Evolutionary conservation across 495 filamentous ascomycete genomes (phyloP), one percentile per base, ranked within the genome.

Genomic region (Daldinia loculata): DNA sequence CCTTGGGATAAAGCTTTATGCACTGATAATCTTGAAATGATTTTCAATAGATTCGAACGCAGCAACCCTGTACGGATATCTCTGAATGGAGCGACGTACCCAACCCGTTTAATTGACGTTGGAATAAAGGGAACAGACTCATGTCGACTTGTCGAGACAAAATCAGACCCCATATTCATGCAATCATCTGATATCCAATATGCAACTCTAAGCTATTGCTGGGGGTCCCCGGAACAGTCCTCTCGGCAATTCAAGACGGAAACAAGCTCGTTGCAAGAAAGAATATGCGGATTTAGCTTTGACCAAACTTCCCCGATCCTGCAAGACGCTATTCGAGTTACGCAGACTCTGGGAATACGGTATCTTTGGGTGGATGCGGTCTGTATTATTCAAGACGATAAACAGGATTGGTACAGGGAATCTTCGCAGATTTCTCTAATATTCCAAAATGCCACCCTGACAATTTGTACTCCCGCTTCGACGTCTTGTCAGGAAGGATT

Each of bases 331-430:
- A 56, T 69, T 8, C 24, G 14, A 11, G 63, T 63, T 19, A 48
- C 53, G 5, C 61, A 53, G 27, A 32, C 59, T 1, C 15, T 72
- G 7, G 27, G 29, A 3, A 65, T 68, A 27, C 59, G 34, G 22
- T 72, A 68, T 41, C 65, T 72, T 32, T 72, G 70, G 70, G 41
- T 69, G 5, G 70, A 72, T 50, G 70, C 70, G 2, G 36, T 72
- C 4, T 72, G 70, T 26, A 72, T 72, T 14, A 48, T 72, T 2
- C 70, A 72, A 32, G 65, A 63, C 8, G 60, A 69, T 22, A 22
- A 27, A 12, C 24, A 61, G 2, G 70, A 72, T 34, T 72, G 65
- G 70, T 66, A 64, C 17, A 68, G 51, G 38, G 70, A 69, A 14
- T 56, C 59, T 3, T 29, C 61, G 30, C 45, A 24, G 34, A 69